Conservation (phyloP, 176 grass and related monocot genomes). For the Tillandsia leiboldiana region DNA sequence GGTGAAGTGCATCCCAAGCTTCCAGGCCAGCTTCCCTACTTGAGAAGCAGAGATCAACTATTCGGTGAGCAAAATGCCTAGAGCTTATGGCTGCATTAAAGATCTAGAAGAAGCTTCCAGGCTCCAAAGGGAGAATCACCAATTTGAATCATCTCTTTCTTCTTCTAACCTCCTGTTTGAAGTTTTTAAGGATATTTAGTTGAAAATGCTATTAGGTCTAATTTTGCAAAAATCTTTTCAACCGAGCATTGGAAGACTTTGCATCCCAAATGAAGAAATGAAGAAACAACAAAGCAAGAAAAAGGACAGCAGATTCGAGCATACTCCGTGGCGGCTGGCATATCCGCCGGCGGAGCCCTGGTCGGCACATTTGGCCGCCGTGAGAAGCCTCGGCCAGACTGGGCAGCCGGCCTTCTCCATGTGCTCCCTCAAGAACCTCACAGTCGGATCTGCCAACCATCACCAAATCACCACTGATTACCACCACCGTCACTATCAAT, state of each 20-base stretch:
- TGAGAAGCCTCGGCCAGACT: conserved; percentile 43
- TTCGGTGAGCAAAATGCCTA: no score
- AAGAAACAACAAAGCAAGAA: not conserved
- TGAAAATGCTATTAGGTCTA: no score
- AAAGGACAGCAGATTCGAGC: not conserved
- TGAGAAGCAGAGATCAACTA: no score
- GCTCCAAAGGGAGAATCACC: no score
- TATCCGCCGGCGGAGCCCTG: conserved; percentile 37
- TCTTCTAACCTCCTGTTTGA: no score
- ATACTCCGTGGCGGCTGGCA: conserved; percentile 34
- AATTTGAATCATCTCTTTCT: no score
- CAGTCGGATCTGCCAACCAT: conserved; percentile 51
- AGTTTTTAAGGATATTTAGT: no score
- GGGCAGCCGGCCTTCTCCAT: conserved; percentile 65
- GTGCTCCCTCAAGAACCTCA: conserved; percentile 57
- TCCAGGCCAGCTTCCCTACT: no score
- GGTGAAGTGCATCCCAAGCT: no score
- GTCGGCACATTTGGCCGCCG: conserved; percentile 25
- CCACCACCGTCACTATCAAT: not conserved
- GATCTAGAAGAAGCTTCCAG: no score
- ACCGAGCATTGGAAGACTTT: not conserved
- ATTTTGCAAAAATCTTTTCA: no score
- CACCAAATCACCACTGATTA: not conserved
- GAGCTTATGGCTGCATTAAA: no score
- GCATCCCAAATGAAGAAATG: not conserved